These are phyloP conservation scores for Diplodia corticola DNA, from an alignment of 2,329 filamentous ascomycete species.

Conservation along the genomic window DNA sequence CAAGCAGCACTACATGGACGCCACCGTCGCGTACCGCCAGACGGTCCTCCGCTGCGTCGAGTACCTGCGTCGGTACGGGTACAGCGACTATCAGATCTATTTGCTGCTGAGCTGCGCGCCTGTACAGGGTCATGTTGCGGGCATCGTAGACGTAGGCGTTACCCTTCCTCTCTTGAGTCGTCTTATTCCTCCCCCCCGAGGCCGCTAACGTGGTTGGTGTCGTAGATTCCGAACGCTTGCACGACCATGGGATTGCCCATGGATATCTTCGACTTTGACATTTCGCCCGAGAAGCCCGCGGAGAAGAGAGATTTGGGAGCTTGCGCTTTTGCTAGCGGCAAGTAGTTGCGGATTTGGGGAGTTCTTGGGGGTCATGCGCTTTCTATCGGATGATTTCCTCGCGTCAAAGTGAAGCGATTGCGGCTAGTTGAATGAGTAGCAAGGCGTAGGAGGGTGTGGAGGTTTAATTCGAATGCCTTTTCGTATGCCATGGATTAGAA, in stretches of 20 bases:
- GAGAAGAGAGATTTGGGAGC: conserved; percentile 67
- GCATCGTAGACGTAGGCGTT: conserved; percentile 67
- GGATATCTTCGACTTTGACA: conserved; percentile 95
- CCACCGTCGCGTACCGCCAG: conserved; percentile 83
- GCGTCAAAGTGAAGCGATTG: background rate
- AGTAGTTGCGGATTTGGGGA: background rate
- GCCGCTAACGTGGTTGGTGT: background rate
- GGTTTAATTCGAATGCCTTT: too few relatives aligned
- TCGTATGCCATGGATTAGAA: too few relatives aligned
- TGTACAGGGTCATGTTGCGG: conserved; percentile 83
- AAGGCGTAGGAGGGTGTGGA: too few relatives aligned
- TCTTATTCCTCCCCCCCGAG: background rate
- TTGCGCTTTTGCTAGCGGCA: conserved; percentile 61
- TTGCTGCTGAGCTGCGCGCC: conserved; percentile 82
- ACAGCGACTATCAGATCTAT: conserved; percentile 77
- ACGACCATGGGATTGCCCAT: conserved; percentile 86
- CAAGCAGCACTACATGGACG: conserved; percentile 86
- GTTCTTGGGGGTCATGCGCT: background rate
- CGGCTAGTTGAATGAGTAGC: background rate
- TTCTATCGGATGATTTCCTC: too few relatives aligned
- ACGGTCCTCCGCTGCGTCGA: conserved; percentile 76
- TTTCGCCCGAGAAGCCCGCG: conserved; percentile 64
- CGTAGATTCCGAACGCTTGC: conserved; percentile 80
- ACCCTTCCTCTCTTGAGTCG: too few relatives aligned
- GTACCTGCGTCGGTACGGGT: conserved; percentile 73